Conservation (phyloP, 495 filamentous ascomycete species). For the Echria macrotheca region DNA sequence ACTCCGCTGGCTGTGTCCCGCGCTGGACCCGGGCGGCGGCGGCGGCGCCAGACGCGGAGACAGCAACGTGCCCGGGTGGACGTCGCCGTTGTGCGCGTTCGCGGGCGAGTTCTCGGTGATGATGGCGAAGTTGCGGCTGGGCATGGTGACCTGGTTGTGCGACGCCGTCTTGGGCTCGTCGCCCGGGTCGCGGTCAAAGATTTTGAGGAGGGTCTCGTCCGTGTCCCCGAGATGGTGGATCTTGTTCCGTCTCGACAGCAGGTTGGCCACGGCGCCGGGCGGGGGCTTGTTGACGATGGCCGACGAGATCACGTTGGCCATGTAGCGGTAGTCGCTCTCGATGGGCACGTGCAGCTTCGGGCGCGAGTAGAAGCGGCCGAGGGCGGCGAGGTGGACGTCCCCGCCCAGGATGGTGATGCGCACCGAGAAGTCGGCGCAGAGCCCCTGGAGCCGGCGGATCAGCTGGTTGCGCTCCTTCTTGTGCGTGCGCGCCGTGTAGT, state of each 20-base stretch:
- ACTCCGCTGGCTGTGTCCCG: constrained; percentile 15
- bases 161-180: constrained; percentile 56
- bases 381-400: constrained; percentile 88
- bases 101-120: constrained; percentile 63
- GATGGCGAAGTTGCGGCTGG: constrained; percentile 79
- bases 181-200: constrained; percentile 83
- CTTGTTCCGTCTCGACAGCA: constrained; percentile 81
- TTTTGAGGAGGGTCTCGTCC: constrained; percentile 79
- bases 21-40: constrained; percentile 15
- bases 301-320: constrained; percentile 82
- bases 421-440: constrained; percentile 64
- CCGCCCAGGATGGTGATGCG: constrained; percentile 85
- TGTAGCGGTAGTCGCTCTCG: constrained; percentile 88
- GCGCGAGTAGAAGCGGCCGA: constrained; percentile 93
- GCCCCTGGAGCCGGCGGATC: constrained; percentile 64
- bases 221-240: constrained; percentile 89
- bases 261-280: constrained; percentile 77
- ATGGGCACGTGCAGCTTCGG: constrained; percentile 70
- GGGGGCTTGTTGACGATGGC: constrained; percentile 94
- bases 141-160: constrained; percentile 84
- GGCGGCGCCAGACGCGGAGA: constrained; percentile 8
- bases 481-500: constrained; percentile 89
- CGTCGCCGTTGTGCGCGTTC: constrained; percentile 24
- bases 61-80: constrained; percentile 4
- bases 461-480: constrained; percentile 78